phyloP scores from a whole-genome alignment of 257 asterid genomes.

The Nicotiana obtusifolia region DNA sequence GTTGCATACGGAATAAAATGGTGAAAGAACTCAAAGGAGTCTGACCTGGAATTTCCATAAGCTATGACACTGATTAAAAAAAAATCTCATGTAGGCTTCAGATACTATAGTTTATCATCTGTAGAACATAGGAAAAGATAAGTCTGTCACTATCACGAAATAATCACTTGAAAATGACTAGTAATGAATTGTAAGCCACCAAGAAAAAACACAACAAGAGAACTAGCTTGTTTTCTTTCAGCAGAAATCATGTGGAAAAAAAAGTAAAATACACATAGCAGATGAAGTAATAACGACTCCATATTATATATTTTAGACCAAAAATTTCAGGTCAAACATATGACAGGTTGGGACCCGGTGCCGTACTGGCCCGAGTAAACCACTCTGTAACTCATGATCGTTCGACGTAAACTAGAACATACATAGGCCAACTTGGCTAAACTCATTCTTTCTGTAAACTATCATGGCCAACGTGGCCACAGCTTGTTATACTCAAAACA shows the following conservation, averaged over 20 bases:
- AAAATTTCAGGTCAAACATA: constrained; percentile 53
- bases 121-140: constrained; percentile 13
- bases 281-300: constrained; percentile 20
- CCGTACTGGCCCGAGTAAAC: no score
- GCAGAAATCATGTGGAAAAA: constrained; percentile 50
- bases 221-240: constrained; percentile 26
- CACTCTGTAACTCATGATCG: no score
- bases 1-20: not conserved
- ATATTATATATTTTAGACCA: constrained; percentile 20
- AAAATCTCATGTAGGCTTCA: constrained; percentile 15
- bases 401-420: no score
- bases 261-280: constrained; percentile 21
- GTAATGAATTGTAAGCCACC: constrained; percentile 24
- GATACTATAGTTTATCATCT: constrained; percentile 25
- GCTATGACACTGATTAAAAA: constrained; percentile 44
- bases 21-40: not conserved
- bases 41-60: constrained; percentile 52
- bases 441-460: no score
- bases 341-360: constrained; percentile 21
- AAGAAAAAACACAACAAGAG: constrained; percentile 14
- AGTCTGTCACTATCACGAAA: constrained; percentile 8
- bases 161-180: constrained; percentile 28
- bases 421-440: no score
- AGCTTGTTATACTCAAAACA: no score
- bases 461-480: no score